Base-by-base conservation (phyloP, 1,284 basidiomycete genomes). In the Polyporus tsugae region DNA sequence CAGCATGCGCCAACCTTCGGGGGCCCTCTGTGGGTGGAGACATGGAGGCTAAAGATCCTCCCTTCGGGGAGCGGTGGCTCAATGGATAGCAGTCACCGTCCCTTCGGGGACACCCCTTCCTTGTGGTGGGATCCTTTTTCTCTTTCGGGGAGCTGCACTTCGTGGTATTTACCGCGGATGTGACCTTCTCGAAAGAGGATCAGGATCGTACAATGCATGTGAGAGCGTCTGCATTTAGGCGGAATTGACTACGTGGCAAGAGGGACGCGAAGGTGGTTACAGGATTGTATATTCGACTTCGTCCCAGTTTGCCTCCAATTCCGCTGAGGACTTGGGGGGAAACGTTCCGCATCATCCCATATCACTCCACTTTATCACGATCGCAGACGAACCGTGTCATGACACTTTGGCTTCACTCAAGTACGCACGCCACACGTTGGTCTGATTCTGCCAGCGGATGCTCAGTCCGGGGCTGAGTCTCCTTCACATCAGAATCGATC, bases 351-450 rank as follows among this genome's bases (percentile, higher is more conserved):
- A 52, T 52, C 46, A 52, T 10, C 46, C 46, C 13, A 25, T 52
- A 52, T 11, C 22, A 52, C 10, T 52, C 46, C 22, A 25, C 22
- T 52, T 52, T 22, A 25, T 52, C 46, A 15, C 46, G 22, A 25
- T 52, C 46, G 22, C 46, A 52, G 10, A 52, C 46, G 46, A 25
- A 22, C 22, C 46, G 25, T 13, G 46, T 52, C 11, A 22, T 13
- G 46, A 25, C 11, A 22, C 46, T 13, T 52, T 52, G 22, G 73
- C 22, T 78, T 79, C 61, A 70, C 77, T 29, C 77, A 79, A 69
- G 77, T 78, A 22, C 70, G 73, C 17, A 68, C 77, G 5, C 76
- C 79, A 36, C 78, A 79, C 59, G 71, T 76, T n/a, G 78, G 74
- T 33, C 67, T 80, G 11, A 33, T 79, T 39, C 68, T 78, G 36